Evolutionary conservation across 768 basidiomycete genomes (phyloP), one percentile per base, ranked within the genome.

Genomic region (Mycena rebaudengoi): DNA sequence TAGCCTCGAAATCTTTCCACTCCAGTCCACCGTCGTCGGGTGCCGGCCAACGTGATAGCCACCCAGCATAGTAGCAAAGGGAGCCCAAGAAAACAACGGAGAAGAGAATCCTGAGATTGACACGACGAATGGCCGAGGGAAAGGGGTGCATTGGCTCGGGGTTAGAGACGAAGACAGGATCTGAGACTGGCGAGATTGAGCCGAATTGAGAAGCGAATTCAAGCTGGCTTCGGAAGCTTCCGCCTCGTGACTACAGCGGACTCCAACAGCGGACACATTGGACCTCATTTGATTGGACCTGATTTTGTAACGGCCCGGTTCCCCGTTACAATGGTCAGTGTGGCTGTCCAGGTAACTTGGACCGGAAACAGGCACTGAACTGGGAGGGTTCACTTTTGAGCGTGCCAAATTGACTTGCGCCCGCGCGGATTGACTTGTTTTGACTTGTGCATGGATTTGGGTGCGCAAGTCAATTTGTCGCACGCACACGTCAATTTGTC

Each of bases 131-230:
- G 30, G 48, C 48, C 28, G 48, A 49, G 48, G 49, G 37, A 51
- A 51, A 51, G 49, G 49, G 37, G 49, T 51, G 49, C 49, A 51
- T 51, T 51, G 33, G 49, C 49, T 51, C 33, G 49, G 49, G 49
- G 32, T 51, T 35, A 16, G 32, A 51, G 49, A 51, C 49, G 20
- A 33, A 51, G 49, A 51, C 33, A 51, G 49, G 49, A 51, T 51
- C 49, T 51, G 32, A 51, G 32, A 51, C 49, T 29, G 45, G 45
- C 45, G 28, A 48, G 45, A n/a, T n/a, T n/a, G n/a, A n/a, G n/a
- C n/a, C n/a, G n/a, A n/a, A n/a, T n/a, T n/a, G n/a, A n/a, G n/a
- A n/a, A n/a, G n/a, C 28, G 45, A 48, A 48, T 48, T 48, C 45
- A 48, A 28, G 45, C 45, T 48, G 28, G 45, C 45, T 48, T 48